Evolutionary conservation across 139 green algal species (phyloP), one percentile per base, ranked within the genome.

Genomic region (Volvox africanus): DNA sequence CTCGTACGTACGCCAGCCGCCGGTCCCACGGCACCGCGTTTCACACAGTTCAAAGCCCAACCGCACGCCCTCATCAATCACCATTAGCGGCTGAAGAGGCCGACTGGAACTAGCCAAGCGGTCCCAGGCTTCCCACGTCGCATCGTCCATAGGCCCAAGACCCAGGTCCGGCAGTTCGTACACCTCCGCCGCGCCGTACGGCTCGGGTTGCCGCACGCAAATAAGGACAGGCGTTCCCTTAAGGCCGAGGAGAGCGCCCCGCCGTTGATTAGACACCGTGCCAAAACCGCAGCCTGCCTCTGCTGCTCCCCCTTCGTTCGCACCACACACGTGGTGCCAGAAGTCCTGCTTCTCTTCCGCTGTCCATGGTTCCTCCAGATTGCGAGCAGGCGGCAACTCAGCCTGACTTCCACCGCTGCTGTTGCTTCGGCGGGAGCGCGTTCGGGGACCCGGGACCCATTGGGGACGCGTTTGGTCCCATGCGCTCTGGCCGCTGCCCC

Each of bases 141-240:
- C 11, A 44, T 82, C 85, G 44, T 89, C 85, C 71, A 89, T 89
- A 12, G 75, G 55, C 14, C 86, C 86, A 6, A 85, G 17, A 1
- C 73, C 75, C 32, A 90, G 73, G 32, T 90, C 86, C 32, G 86
- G 86, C 32, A 90, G 32, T 26, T 85, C 86, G 86, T 90, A 90
- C 86, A 90, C 61, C 61, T 90, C 86, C 3, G 61, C 69, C 0
- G 55, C 21, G 11, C 71, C 85, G 69, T 89, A 82, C 85, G 85
- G 69, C 28, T 36, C 28, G 1, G 5, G n/a, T 37, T 82, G 85
- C 71, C 85, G 85, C 55, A 89, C 68, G 19, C 85, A 89, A 30
- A 82, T 75, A 0, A 89, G 71, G 3, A 75, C 18, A 12, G 85
- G 85, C 85, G 65, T 55, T 30, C 81, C 81, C n/a, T 0, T 20